Evolutionary conservation across 768 basidiomycete genomes (phyloP).

Genomic region (Amanita thiersii): DNA sequence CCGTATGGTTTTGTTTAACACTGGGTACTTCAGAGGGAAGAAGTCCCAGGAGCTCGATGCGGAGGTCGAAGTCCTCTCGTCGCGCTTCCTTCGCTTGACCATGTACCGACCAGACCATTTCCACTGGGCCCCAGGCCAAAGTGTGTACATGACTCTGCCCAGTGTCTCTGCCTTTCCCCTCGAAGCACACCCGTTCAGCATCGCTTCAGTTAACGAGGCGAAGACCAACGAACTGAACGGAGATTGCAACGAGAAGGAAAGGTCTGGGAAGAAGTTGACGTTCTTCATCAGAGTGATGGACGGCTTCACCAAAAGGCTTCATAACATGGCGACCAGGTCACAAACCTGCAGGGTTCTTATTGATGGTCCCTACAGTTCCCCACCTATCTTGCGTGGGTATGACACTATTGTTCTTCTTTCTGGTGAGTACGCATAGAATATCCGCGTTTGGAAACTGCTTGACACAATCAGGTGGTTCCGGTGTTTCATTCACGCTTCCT

Average conservation of each 20-base stretch:
- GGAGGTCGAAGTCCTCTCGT: slow-evolving; percentile 32
- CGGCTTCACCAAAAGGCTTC: slow-evolving; percentile 51
- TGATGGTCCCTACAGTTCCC: slow-evolving; percentile 42
- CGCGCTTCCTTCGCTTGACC: slow-evolving; percentile 38
- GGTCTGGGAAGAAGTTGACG: slow-evolving; percentile 31
- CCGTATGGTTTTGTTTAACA: slow-evolving; percentile 37
- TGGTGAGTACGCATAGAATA: slow-evolving; percentile 18
- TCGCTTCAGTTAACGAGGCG: slow-evolving; percentile 34
- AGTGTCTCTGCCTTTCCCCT: slow-evolving; percentile 33
- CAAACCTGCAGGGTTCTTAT: slow-evolving; percentile 35
- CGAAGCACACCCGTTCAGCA: slow-evolving; percentile 59
- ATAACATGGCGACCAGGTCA: slow-evolving; percentile 18
- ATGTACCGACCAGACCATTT: slow-evolving; percentile 28
- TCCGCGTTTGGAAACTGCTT: not conserved
- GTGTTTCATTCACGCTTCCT: slow-evolving; percentile 39
- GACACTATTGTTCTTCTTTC: slow-evolving; percentile 32
- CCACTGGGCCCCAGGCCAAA: slow-evolving; percentile 48
- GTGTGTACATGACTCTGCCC: slow-evolving; percentile 43
- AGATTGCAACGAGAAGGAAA: slow-evolving; percentile 1
- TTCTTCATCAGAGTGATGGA: slow-evolving; percentile 52
- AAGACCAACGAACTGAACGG: not conserved
- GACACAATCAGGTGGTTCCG: slow-evolving; percentile 33
- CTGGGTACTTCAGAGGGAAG: slow-evolving; percentile 24
- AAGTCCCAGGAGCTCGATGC: slow-evolving; percentile 22
- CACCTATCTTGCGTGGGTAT: slow-evolving; percentile 25